A percentile compares a stretch with the other conserved stretches of the same genome.
Evolutionary conservation across 441 rosid species (phyloP).

Genomic region (Erodium moschatum): DNA sequence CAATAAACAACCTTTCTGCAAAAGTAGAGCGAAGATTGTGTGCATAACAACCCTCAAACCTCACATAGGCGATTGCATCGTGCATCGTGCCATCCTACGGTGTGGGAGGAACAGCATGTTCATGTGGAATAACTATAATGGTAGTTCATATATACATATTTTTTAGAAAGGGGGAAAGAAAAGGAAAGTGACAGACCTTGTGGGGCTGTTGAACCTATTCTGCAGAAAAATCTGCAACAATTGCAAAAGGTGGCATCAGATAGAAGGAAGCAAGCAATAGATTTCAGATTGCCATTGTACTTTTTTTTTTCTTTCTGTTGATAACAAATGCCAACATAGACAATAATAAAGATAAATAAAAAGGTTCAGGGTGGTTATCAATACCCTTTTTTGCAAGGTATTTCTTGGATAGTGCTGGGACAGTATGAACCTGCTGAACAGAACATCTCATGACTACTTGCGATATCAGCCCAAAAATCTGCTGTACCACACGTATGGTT

Average conservation of each 20-base stretch:
- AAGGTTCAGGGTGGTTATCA: conserved; percentile 15
- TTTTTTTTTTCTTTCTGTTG: not conserved
- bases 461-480: conserved; percentile 74
- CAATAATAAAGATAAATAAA: not conserved
- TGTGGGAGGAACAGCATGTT: not conserved
- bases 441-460: conserved; percentile 54
- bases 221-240: conserved; percentile 69
- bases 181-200: conserved; percentile 36
- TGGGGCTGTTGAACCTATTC: conserved; percentile 77
- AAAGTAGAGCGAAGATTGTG: not conserved
- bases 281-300: not conserved
- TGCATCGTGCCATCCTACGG: not conserved
- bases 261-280: conserved; percentile 20
- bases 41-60: conserved; percentile 3
- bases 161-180: not conserved
- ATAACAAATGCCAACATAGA: conserved; percentile 1
- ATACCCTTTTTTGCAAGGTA: conserved; percentile 74
- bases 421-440: conserved; percentile 83
- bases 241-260: conserved; percentile 18
- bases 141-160: not conserved
- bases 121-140: not conserved
- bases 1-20: not conserved
- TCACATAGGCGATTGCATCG: not conserved
- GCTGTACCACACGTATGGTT: conserved; percentile 94
- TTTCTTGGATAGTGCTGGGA: conserved; percentile 47